Evolutionary conservation across 805 yeast species (phyloP).

Genomic region (Kodamaea restingae): DNA sequence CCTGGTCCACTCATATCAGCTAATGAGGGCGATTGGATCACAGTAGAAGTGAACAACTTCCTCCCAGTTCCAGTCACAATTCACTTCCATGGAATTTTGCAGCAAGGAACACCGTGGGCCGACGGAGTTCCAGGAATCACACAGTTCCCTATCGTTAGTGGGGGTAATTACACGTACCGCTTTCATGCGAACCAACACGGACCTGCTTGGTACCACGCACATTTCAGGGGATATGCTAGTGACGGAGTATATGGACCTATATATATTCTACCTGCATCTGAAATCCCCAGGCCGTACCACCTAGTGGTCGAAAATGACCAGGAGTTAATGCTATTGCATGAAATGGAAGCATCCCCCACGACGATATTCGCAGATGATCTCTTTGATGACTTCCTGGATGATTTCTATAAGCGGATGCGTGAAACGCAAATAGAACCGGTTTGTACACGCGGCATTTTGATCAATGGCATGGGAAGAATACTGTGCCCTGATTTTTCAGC

Average conservation of each 20-base stretch:
- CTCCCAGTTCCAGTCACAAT: constrained; percentile 37
- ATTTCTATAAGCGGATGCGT: constrained; percentile 31
- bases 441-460: constrained; percentile 26
- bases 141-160: constrained; percentile 48
- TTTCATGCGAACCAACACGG: constrained; percentile 44
- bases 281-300: constrained; percentile 29
- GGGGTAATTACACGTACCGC: constrained; percentile 36
- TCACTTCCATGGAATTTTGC: constrained; percentile 55
- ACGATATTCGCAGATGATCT: constrained; percentile 35
- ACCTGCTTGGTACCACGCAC: constrained; percentile 56
- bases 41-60: constrained; percentile 35
- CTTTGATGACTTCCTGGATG: constrained; percentile 34
- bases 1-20: constrained; percentile 49
- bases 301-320: constrained; percentile 18
- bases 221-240: constrained; percentile 42
- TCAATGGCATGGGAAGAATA: constrained; percentile 30
- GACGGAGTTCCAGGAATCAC: constrained; percentile 52
- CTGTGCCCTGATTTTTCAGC: constrained; percentile 12
- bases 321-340: constrained; percentile 25
- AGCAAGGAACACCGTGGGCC: constrained; percentile 42
- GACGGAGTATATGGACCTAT: constrained; percentile 50
- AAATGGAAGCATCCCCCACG: constrained; percentile 23
- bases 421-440: constrained; percentile 31
- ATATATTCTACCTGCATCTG: constrained; percentile 34
- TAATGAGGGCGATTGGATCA: constrained; percentile 30